Base-by-base conservation (phyloP, 441 rosid species). In the Eutrema salsugineum region DNA sequence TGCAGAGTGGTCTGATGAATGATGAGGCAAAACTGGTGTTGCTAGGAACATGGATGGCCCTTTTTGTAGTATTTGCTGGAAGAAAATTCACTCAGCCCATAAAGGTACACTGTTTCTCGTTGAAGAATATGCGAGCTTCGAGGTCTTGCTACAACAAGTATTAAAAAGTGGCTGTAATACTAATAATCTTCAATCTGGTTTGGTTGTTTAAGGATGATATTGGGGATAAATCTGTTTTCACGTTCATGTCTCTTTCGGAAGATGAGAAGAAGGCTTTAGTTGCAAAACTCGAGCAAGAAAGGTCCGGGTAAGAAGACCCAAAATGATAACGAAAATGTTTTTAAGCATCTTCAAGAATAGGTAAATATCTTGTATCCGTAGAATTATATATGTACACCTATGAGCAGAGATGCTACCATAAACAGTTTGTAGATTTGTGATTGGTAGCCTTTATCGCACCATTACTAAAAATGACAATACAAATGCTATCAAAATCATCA, bases 61-160 rank as follows among this genome's bases (percentile, higher is more conserved):
- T 94, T 49, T 88, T 91, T 55, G 66, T 84, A 39, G 78, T 94
- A 77, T 94, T 94, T 81, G 93, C 99, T 3, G 99, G 94, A 61
- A 84, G 99, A 80, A 94, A 94, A 77, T 91, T 94, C 75, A 88
- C 97, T 55, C 97, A 91, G 81, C 96, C 96, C 35, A 80, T 94
- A 22, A 91, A 94, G 98, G 98, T 87, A 82, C 35, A 1, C 11
- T 71, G 11, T 38, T 44, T 12, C 15, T 63, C 48, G 30, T 24
- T 8, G 4, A 24, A 24, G 24, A 17, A 35, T 61, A 38, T 42
- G 11, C 39, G 3, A 55, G 46, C 36, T 49, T 51, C 57, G 67
- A 50, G 51, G 20, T 44, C 50, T 36, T 40, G 9, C 16, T 55
- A 20, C 3, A 0, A 5, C n/a, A 24, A 70, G 69, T 39, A 33